A percentile compares a stretch with the other conserved stretches of the same genome.
Conservation (phyloP, 2,329 filamentous ascomycete species). For the Scopulariopsis brevicaulis region DNA sequence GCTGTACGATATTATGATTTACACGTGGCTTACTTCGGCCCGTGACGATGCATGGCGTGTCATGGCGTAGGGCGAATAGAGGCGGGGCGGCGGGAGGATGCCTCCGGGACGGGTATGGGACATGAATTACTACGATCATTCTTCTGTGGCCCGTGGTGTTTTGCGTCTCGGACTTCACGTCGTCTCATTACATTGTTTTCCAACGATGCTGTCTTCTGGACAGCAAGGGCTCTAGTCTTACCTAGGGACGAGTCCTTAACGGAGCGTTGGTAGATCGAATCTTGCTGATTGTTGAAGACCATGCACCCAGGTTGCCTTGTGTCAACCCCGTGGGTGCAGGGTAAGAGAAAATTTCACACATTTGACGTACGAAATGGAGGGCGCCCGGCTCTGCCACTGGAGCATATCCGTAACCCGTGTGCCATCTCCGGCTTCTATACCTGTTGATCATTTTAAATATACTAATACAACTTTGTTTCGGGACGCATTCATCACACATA, state of each 20-base stretch:
- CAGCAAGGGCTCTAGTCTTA: constrained; percentile 48
- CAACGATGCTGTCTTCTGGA: constrained; percentile 54
- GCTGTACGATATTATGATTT: background rate
- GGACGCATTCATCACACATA: too few species aligned
- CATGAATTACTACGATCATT: background rate
- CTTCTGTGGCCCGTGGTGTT: background rate
- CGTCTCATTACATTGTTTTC: constrained; percentile 17
- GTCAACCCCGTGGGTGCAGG: constrained; percentile 16
- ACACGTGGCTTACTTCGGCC: background rate
- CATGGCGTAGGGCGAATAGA: background rate
- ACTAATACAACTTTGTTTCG: too few species aligned
- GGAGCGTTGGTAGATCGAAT: constrained; percentile 57
- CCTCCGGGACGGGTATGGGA: background rate
- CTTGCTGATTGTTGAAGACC: constrained; percentile 20
- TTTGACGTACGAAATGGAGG: constrained; percentile 2
- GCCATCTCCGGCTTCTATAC: too few species aligned
- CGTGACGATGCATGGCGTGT: background rate
- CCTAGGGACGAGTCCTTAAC: constrained; percentile 53
- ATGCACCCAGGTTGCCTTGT: constrained; percentile 16
- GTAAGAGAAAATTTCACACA: constrained; percentile 31
- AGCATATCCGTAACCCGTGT: too few species aligned
- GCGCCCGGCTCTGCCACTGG: background rate
- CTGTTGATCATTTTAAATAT: too few species aligned
- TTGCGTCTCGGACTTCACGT: background rate
- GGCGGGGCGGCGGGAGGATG: background rate